Percentiles rank a stretch among this genome's conserved stretches.
Conservation (phyloP, 176 grass and related monocot genomes). For the Zoysia japonica region DNA sequence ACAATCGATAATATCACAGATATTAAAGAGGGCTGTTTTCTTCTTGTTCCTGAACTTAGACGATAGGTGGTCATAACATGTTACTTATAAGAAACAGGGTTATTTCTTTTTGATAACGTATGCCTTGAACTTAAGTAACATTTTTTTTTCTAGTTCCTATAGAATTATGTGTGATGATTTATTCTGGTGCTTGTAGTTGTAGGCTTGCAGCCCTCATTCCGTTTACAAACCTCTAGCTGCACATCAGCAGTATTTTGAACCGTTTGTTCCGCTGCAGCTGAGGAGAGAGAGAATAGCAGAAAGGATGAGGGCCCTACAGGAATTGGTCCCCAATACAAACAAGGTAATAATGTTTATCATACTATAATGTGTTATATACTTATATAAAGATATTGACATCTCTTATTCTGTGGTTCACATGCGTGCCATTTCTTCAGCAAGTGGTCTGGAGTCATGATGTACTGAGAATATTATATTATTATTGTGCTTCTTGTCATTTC, state of each 20-base stretch:
- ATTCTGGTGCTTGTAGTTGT: background rate
- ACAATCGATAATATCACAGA: background rate
- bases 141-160: constrained; percentile 3
- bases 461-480: background rate
- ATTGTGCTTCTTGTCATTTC: no score
- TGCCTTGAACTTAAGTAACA: constrained; percentile 22
- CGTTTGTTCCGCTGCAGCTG: constrained; percentile 58
- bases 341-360: constrained; percentile 59
- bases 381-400: constrained; percentile 27
- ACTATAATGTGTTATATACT: constrained; percentile 27
- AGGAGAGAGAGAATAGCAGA: constrained; percentile 99
- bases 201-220: background rate
- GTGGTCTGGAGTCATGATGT: constrained; percentile 32
- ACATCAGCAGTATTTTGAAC: constrained; percentile 36
- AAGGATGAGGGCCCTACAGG: constrained; percentile 92
- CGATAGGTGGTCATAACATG: background rate
- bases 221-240: constrained; percentile 5
- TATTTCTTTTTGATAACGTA: constrained; percentile 8
- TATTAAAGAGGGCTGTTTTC: background rate
- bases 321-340: constrained; percentile 98
- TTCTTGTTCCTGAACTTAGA: background rate
- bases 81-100: no score
- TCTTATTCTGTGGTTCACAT: constrained; percentile 37
- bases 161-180: constrained; percentile 7
- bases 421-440: constrained; percentile 46